Evolutionary conservation across 305 asterid genomes (phyloP).

Genomic region (Coffea humblotiana): DNA sequence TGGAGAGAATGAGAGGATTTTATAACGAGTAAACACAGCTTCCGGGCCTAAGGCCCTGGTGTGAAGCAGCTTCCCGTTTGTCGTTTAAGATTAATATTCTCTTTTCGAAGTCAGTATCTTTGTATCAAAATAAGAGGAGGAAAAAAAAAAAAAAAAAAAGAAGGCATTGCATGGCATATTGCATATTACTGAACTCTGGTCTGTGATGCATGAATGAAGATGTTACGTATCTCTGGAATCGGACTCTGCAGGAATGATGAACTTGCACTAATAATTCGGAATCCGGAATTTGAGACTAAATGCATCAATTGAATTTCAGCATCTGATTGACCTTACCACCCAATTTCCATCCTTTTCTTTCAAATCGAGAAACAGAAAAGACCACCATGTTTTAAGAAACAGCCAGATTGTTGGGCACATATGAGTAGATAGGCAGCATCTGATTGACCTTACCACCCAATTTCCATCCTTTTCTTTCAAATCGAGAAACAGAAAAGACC

Average conservation of each 20-base stretch:
- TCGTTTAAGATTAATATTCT: neutral
- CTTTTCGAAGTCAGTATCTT: neutral
- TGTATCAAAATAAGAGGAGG: too few species aligned
- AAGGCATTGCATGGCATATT: too few species aligned
- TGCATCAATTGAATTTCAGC: neutral
- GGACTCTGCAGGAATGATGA: neutral
- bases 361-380: neutral
- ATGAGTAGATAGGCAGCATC: neutral
- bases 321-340: neutral
- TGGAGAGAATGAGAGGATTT: constrained; percentile 2
- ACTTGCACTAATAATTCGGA: neutral
- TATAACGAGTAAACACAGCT: constrained; percentile 17
- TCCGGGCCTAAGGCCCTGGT: constrained; percentile 44
- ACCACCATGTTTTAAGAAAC: neutral
- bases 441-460: neutral
- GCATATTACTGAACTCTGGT: neutral
- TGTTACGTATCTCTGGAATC: neutral
- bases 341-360: neutral
- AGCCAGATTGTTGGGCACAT: neutral
- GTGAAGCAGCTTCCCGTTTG: constrained; percentile 8
- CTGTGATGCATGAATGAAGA: neutral
- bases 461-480: neutral
- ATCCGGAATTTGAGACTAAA: neutral
- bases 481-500: neutral
- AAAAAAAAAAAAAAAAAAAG: too few species aligned